Conservation (phyloP, 768 basidiomycete genomes). For the Rhodotorula kratochvilovae region DNA sequence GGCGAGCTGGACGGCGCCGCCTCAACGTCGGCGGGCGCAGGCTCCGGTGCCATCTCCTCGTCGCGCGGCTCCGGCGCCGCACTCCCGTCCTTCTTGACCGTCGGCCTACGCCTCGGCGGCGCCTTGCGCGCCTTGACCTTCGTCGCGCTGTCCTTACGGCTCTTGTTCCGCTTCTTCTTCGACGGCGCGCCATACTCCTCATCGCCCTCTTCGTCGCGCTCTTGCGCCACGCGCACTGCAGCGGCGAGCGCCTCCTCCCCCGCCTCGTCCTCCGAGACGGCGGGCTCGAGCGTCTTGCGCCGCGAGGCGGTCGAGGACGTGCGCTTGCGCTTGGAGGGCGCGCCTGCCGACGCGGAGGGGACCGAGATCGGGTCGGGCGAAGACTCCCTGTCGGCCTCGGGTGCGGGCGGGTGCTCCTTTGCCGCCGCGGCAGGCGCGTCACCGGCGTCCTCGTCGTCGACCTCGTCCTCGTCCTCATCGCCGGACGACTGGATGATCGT, state of each 20-base stretch:
- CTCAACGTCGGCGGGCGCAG: too few relatives aligned
- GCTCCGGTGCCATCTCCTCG: too few relatives aligned
- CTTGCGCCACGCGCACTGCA: fast-evolving
- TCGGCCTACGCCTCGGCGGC: conserved; percentile 4
- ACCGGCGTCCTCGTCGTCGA: background rate
- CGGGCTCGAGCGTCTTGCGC: background rate
- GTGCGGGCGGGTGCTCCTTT: too few relatives aligned
- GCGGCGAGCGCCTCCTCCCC: background rate
- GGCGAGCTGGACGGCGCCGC: background rate
- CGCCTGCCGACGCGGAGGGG: background rate
- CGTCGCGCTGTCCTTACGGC: background rate
- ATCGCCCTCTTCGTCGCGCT: background rate
- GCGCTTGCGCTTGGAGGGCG: background rate
- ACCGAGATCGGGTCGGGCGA: conserved; percentile 10
- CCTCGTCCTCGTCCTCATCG: background rate
- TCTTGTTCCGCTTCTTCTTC: background rate
- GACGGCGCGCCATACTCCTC: background rate
- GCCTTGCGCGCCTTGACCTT: background rate
- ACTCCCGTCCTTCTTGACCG: conserved; percentile 1
- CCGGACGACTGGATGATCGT: background rate
- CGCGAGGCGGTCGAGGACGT: background rate
- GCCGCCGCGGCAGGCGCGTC: too few relatives aligned
- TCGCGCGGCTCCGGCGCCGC: too few relatives aligned
- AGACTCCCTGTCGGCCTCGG: background rate
- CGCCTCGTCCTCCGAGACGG: conserved; percentile 19